A percentile compares a stretch with the other conserved stretches of the same genome.
These are phyloP conservation scores for Capsicum baccatum DNA, from an alignment of 257 asterid species.

Conservation along the genomic window DNA sequence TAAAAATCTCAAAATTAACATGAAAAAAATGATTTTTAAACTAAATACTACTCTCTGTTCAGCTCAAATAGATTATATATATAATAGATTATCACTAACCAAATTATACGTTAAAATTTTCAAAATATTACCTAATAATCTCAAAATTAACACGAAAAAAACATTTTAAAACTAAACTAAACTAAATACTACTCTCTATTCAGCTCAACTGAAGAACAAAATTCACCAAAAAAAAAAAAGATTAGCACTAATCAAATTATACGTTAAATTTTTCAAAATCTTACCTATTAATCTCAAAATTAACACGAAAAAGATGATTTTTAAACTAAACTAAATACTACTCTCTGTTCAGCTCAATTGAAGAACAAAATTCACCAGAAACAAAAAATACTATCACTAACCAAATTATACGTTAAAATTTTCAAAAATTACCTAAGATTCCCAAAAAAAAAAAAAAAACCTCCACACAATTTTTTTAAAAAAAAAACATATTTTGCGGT, in stretches of 20 bases:
- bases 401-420: not conserved
- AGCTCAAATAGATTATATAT: not conserved
- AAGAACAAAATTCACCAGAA: not conserved
- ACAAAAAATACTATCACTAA: not conserved
- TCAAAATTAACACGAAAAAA: not conserved
- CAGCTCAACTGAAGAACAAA: not conserved
- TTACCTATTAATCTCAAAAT: too few species aligned
- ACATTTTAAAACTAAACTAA: not conserved
- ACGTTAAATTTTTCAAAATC: not conserved
- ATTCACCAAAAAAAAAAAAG: too few species aligned
- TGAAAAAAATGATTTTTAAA: not conserved
- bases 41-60: constrained; percentile 6
- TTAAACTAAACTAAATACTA: not conserved
- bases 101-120: constrained; percentile 1
- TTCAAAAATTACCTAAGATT: not conserved
- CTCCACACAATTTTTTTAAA: too few species aligned
- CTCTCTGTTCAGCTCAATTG: not conserved
- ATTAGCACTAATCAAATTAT: not conserved
- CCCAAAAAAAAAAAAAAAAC: not conserved
- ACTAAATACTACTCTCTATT: constrained; percentile 4
- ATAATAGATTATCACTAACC: not conserved
- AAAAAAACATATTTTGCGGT: not conserved
- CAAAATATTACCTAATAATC: not conserved
- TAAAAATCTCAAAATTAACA: not conserved
- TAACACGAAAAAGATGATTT: too few species aligned